Percentiles rank a stretch among this genome's conserved stretches.
phyloP scores from a whole-genome alignment of 1,284 basidiomycete species.

The Pseudozyma pruni region DNA sequence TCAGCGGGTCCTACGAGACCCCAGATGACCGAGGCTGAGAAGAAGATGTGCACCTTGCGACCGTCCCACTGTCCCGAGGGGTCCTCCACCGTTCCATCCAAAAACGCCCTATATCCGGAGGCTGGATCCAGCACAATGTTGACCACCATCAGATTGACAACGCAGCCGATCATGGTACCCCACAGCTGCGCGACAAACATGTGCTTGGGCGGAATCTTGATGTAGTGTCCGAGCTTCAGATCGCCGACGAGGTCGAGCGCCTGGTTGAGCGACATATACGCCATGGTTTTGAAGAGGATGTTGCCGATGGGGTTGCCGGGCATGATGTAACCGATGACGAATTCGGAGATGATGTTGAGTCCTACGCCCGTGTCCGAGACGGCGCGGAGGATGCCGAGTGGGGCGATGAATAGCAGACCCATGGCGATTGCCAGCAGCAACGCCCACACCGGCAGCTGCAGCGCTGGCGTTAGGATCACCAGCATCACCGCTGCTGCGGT shows the following conservation, averaged over 20 bases:
- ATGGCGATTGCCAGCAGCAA: conserved; percentile 70
- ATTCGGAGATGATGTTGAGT: conserved; percentile 70
- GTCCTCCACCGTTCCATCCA: conserved; percentile 69
- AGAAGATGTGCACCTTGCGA: conserved; percentile 66
- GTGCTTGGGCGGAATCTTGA: conserved; percentile 68
- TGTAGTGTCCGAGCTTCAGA: conserved; percentile 69
- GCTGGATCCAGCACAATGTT: conserved; percentile 68
- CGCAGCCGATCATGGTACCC: conserved; percentile 70
- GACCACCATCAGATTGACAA: conserved; percentile 69
- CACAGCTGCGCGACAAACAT: conserved; percentile 71
- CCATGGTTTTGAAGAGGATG: conserved; percentile 68
- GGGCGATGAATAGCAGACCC: conserved; percentile 68
- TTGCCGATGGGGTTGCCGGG: conserved; percentile 71
- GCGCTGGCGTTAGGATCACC: conserved; percentile 69
- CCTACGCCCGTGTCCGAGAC: conserved; percentile 71
- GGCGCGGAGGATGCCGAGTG: conserved; percentile 71
- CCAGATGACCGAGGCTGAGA: conserved; percentile 70
- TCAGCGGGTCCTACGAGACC: conserved; percentile 70
- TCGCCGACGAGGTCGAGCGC: conserved; percentile 69
- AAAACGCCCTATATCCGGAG: conserved; percentile 63
- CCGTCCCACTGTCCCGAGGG: conserved; percentile 70
- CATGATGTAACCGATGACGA: conserved; percentile 70
- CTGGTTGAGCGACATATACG: conserved; percentile 69
- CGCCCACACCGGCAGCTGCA: conserved; percentile 71
- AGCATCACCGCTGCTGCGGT: conserved; percentile 68